Percentiles rank a stretch among this genome's conserved stretches.
Conservation (phyloP, 805 yeast species). For the Starmerella geochares region DNA sequence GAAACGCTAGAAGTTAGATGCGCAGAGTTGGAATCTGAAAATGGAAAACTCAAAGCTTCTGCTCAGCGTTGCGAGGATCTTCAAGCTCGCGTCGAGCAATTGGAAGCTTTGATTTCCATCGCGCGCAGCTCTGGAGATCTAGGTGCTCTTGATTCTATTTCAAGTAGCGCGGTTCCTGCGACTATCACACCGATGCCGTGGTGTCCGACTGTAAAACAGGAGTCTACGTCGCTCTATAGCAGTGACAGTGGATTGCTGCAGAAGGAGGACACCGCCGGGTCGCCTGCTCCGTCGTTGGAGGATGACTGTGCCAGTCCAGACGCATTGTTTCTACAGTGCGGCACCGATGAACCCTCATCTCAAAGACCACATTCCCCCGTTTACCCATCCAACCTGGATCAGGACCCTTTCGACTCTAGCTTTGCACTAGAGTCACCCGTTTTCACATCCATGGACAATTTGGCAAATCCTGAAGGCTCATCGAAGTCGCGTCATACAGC, state of each 20-base stretch:
- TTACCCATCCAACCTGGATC: not conserved
- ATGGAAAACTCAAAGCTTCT: conserved; percentile 23
- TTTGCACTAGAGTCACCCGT: conserved; percentile 16
- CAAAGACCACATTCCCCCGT: conserved; percentile 14
- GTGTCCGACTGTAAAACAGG: not conserved
- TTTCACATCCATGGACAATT: conserved; percentile 14
- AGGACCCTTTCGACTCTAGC: conserved; percentile 14
- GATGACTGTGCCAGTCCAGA: conserved; percentile 26
- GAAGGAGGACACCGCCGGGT: conserved; percentile 5
- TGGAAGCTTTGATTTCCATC: conserved; percentile 22
- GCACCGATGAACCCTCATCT: conserved; percentile 12
- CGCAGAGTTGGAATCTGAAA: conserved; percentile 26
- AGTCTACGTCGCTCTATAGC: not conserved
- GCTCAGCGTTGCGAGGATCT: conserved; percentile 13
- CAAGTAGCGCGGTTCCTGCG: not conserved
- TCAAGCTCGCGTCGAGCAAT: conserved; percentile 22
- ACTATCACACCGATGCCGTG: not conserved
- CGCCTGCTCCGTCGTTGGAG: conserved; percentile 24
- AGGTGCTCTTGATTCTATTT: conserved; percentile 13
- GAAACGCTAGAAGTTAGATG: conserved; percentile 64
- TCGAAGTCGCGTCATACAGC: conserved; percentile 31
- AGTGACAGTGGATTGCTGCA: not conserved
- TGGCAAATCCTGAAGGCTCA: conserved; percentile 22
- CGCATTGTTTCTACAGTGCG: conserved; percentile 16
- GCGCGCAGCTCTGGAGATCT: conserved; percentile 25